Percentiles rank a stretch among this genome's conserved stretches.
Conservation (phyloP, 1,284 basidiomycete species). For the Tilletiopsis washingtonensis region DNA sequence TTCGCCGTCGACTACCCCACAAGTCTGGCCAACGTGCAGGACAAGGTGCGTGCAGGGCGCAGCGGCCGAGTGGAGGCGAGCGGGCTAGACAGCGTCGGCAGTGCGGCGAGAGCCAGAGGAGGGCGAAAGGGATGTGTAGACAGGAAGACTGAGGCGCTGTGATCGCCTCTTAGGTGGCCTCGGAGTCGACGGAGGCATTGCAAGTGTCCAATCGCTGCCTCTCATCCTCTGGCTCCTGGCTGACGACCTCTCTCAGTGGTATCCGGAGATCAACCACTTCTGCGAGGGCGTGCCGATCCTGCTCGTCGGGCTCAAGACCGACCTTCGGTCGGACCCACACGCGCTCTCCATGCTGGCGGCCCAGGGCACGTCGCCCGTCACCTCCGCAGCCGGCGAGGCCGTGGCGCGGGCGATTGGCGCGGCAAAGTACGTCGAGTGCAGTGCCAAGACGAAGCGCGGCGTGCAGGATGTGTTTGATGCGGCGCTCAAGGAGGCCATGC, state of each 20-base stretch:
- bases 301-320: constrained; percentile 77
- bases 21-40: constrained; percentile 84
- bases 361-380: constrained; percentile 78
- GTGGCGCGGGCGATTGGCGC: constrained; percentile 88
- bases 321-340: constrained; percentile 77
- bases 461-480: constrained; percentile 88
- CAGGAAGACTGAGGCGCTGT: too few relatives aligned
- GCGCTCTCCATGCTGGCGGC: constrained; percentile 85
- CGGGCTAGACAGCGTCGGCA: too few relatives aligned
- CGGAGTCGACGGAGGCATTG: too few relatives aligned
- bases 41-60: constrained; percentile 51
- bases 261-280: constrained; percentile 93
- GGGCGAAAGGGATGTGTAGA: too few relatives aligned
- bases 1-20: constrained; percentile 97
- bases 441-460: constrained; percentile 77
- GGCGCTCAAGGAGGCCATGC: constrained; percentile 69
- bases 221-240: neutral
- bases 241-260: constrained; percentile 61
- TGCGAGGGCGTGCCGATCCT: constrained; percentile 88
- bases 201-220: too few relatives aligned
- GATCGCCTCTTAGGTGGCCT: too few relatives aligned
- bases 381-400: constrained; percentile 54
- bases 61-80: too few relatives aligned
- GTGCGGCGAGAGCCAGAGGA: too few relatives aligned
- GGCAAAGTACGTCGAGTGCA: constrained; percentile 83